Evolutionary conservation across 331 rosid species (phyloP), one percentile per base, ranked within the genome.

Genomic region (Saraca asoca): DNA sequence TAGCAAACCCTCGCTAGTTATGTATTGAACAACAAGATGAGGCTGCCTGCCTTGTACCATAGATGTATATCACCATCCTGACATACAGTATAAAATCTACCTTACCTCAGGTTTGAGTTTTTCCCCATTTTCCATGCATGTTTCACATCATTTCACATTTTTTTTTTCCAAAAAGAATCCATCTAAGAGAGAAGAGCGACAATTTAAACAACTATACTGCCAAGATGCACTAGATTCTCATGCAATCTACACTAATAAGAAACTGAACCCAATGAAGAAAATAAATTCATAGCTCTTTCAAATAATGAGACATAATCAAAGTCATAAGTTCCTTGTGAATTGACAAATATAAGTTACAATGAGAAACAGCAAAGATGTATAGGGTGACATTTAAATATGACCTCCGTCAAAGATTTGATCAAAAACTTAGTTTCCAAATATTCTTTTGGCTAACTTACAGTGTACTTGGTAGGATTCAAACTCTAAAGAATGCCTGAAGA

Each of bases 71-170:
- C 31, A n/a, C 31, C 1, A 24, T 24, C 31, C 1, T 1, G 31
- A 24, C 31, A 24, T 24, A 24, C 31, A 24, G 3, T n/a, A 24
- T 24, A 24, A 24, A 3, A 24, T 51, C 38, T 43, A 39, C 44
- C 50, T 37, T 17, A 34, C 29, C 19, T 24, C 11, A 4, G 37
- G 15, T 31, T 42, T 42, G 17, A 24, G 44, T 41, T 38, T 38
- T 73, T 52, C 7, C 60, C 9, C 59, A 41, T 50, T 74, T 51
- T 7, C 34, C 13, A 29, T 38, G 50, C n/a, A 66, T 0, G 33
- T 14, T 46, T 48, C 14, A 6, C 16, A 46, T 45, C 5, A 49
- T 56, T 41, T 49, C 61, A 56, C 62, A 20, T 45, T 51, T 39
- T 7, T 41, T 20, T 41, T 43, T 62, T 58, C 41, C 61, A 18